These are phyloP conservation scores for Phytophthora hybrid DNA, from an alignment of 352 stramenopile species.

Conservation along the genomic window DNA sequence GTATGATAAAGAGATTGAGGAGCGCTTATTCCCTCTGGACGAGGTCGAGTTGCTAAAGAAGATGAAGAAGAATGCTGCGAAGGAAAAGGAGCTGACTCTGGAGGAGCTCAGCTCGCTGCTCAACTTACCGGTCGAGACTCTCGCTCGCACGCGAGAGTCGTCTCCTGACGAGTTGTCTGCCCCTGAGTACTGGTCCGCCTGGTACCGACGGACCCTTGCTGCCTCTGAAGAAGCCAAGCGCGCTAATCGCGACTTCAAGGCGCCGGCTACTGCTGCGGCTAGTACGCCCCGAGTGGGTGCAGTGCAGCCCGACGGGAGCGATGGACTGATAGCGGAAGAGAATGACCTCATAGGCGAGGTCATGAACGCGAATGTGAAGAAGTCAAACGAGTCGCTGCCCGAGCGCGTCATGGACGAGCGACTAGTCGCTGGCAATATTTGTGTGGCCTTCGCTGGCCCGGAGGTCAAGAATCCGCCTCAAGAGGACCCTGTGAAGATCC, in stretches of 20 bases:
- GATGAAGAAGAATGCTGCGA: not conserved
- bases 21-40: not conserved
- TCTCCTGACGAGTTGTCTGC: not conserved
- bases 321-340: no score
- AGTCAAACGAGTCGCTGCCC: no score
- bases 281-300: no score
- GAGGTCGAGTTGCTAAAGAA: not conserved
- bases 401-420: not conserved
- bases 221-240: not conserved
- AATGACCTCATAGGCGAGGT: not conserved
- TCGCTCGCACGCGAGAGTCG: not conserved
- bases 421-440: not conserved
- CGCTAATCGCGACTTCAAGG: not conserved
- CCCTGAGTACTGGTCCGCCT: not conserved
- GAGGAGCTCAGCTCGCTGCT: not conserved
- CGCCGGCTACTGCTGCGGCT: no score
- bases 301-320: not conserved
- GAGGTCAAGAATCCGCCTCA: no score
- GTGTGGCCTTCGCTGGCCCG: not conserved
- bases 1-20: not conserved
- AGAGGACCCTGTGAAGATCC: no score
- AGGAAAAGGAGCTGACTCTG: not conserved
- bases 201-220: not conserved
- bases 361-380: no score
- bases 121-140: not conserved